phyloP scores from a whole-genome alignment of 2,329 filamentous ascomycete genomes.

The Clonostachys solani region DNA sequence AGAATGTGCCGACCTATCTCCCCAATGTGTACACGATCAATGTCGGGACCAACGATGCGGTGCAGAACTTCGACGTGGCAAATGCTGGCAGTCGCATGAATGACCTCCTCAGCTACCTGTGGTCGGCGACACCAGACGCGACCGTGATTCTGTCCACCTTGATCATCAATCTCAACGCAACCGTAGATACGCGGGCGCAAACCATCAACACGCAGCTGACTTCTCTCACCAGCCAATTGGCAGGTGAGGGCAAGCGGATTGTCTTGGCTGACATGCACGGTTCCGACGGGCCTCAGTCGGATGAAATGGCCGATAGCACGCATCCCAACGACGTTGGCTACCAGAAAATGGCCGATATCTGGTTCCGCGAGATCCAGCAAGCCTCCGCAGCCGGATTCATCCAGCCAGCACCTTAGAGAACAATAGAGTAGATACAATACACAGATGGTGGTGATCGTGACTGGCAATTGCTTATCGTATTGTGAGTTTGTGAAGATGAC shows the following conservation, averaged over 20 bases:
- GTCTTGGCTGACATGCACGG: constrained; percentile 30
- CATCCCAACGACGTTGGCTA: constrained; percentile 28
- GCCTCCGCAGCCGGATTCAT: constrained; percentile 8
- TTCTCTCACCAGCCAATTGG: constrained; percentile 13
- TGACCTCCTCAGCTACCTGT: constrained; percentile 27
- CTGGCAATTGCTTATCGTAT: too few species aligned
- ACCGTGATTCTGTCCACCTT: constrained; percentile 33
- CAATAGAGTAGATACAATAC: too few species aligned
- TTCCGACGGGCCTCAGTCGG: constrained; percentile 13
- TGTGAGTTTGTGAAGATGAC: too few species aligned
- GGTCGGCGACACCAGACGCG: constrained; percentile 18
- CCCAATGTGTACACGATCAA: constrained; percentile 37
- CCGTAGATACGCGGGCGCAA: neutral
- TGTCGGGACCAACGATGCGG: constrained; percentile 37
- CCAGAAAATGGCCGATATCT: constrained; percentile 25
- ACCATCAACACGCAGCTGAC: constrained; percentile 19
- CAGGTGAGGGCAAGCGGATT: constrained; percentile 15
- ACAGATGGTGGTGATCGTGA: too few species aligned
- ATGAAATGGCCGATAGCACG: constrained; percentile 23
- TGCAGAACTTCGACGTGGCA: constrained; percentile 20
- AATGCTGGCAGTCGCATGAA: constrained; percentile 23
- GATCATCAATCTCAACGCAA: constrained; percentile 9
- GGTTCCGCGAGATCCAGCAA: constrained; percentile 19
- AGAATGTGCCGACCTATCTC: constrained; percentile 12
- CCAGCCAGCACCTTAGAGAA: constrained; percentile 12